A percentile compares a stretch with the other conserved stretches of the same genome.
Evolutionary conservation across 208 protist species (phyloP).

Genomic region (Porcisia hertigi): DNA sequence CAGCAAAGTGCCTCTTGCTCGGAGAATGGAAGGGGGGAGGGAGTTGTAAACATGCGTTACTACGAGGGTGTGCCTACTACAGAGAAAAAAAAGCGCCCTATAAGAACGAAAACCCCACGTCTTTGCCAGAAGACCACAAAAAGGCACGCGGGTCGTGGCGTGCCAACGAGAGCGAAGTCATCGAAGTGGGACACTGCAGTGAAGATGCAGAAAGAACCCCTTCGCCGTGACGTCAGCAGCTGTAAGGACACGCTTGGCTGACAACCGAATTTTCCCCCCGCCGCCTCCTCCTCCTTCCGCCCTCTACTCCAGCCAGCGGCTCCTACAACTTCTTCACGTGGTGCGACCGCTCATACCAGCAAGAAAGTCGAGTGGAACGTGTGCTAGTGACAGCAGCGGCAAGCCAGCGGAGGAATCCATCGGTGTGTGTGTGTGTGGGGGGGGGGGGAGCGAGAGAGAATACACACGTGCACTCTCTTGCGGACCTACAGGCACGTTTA

Average conservation of each 20-base stretch:
- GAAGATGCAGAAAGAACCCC: neutral
- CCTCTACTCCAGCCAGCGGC: neutral
- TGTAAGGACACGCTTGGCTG: neutral
- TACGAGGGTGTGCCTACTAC: slow-evolving; percentile 13
- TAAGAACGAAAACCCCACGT: neutral
- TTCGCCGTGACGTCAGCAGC: neutral
- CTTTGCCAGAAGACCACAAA: neutral
- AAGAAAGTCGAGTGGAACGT: neutral
- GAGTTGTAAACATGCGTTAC: slow-evolving; percentile 12
- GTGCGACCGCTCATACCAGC: neutral
- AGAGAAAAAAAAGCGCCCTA: neutral
- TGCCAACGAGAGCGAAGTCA: neutral
- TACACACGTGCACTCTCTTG: neutral
- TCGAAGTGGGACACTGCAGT: neutral
- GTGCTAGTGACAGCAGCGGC: neutral
- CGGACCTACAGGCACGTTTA: neutral
- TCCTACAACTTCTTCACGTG: neutral
- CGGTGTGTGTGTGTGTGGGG: no score
- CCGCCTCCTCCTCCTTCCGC: neutral
- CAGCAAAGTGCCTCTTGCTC: neutral
- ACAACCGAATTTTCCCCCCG: neutral
- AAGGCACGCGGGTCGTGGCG: neutral
- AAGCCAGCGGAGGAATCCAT: neutral
- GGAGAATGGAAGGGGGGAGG: no score
- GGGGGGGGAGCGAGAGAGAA: neutral